Percentiles rank a stretch among this genome's conserved stretches.
phyloP scores from a whole-genome alignment of 805 yeast genomes.

The Wickerhamiella occidentalis region DNA sequence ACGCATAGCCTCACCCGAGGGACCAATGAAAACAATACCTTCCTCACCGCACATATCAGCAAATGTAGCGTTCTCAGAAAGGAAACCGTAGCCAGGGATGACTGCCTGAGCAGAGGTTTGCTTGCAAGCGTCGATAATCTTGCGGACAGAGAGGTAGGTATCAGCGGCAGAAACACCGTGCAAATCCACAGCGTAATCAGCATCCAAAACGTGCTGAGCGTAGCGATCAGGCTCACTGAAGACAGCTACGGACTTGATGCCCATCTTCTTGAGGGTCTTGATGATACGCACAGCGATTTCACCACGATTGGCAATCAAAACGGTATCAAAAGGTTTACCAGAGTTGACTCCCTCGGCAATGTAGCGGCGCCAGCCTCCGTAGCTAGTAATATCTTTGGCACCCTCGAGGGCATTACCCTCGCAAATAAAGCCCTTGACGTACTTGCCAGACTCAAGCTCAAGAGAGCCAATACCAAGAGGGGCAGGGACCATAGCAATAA shows the following conservation, averaged over 20 bases:
- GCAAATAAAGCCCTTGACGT: slow-evolving; percentile 89
- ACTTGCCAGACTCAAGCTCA: slow-evolving; percentile 64
- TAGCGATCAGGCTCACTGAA: slow-evolving; percentile 85
- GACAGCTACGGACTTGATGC: slow-evolving; percentile 71
- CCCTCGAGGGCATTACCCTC: slow-evolving; percentile 64
- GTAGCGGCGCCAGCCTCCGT: slow-evolving; percentile 80
- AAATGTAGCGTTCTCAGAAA: slow-evolving; percentile 92
- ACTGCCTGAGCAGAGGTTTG: slow-evolving; percentile 83
- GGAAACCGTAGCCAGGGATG: slow-evolving; percentile 94
- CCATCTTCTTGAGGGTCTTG: slow-evolving; percentile 69
- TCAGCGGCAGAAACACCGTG: slow-evolving; percentile 80
- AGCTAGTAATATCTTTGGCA: slow-evolving; percentile 67
- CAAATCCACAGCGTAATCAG: slow-evolving; percentile 72
- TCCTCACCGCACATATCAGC: slow-evolving; percentile 75
- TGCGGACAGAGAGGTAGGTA: slow-evolving; percentile 76
- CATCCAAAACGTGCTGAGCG: slow-evolving; percentile 71
- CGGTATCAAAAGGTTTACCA: slow-evolving; percentile 61
- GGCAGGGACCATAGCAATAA: slow-evolving; percentile 79
- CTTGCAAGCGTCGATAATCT: slow-evolving; percentile 77
- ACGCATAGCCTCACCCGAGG: slow-evolving; percentile 85
- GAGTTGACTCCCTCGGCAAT: slow-evolving; percentile 24
- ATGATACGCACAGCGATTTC: slow-evolving; percentile 95
- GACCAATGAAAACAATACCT: slow-evolving; percentile 92
- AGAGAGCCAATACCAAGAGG: slow-evolving; percentile 94
- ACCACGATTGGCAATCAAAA: slow-evolving; percentile 94